phyloP scores from a whole-genome alignment of 345 rosid genomes.

The Salix udensis region DNA sequence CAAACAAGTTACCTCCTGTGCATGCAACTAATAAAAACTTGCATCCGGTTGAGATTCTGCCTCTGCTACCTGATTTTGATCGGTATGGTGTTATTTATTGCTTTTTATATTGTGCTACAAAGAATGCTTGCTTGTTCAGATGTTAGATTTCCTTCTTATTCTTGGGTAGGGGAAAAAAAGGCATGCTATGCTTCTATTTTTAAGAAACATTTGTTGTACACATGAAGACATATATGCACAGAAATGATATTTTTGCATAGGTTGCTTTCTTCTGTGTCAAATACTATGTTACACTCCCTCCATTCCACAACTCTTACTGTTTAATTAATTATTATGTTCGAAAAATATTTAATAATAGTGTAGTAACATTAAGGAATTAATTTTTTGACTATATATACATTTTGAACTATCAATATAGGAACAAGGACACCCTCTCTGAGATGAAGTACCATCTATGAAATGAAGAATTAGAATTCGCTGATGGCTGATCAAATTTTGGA shows the following conservation, averaged over 20 bases:
- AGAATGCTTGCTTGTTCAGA: neutral
- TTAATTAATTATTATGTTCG: neutral
- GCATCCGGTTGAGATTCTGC: constrained; percentile 69
- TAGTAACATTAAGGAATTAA: neutral
- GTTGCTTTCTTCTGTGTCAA: neutral
- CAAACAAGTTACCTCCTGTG: constrained; percentile 68
- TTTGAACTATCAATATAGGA: neutral
- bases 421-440: neutral
- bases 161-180: neutral
- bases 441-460: neutral
- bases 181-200: neutral
- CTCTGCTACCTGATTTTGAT: constrained; percentile 82
- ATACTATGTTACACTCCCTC: neutral
- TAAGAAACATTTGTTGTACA: neutral
- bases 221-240: neutral
- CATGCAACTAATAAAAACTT: constrained; percentile 85
- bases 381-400: neutral
- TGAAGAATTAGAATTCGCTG: neutral
- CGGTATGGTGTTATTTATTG: constrained; percentile 47
- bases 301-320: neutral
- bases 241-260: neutral
- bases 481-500: neutral
- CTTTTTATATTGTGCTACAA: constrained; percentile 3
- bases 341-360: no score
- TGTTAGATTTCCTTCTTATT: neutral